Conservation (phyloP, 345 rosid genomes). For the Xanthoceras sorbifolium region DNA sequence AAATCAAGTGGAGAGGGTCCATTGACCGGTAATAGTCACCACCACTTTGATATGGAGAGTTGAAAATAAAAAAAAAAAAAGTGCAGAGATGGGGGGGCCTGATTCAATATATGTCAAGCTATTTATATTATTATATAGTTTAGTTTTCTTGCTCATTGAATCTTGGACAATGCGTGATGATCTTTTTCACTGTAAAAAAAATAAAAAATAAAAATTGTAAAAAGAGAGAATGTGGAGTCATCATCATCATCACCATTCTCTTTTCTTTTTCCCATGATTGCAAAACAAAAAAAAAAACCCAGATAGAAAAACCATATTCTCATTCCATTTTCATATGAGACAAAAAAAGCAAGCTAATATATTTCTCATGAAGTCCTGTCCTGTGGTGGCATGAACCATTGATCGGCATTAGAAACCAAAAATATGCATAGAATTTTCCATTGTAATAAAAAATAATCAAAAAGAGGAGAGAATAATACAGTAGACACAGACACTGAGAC, state of each 20-base stretch:
- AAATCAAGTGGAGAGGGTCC: conserved; percentile 14
- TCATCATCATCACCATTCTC: background rate
- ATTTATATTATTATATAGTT: background rate
- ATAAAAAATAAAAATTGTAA: too few species aligned
- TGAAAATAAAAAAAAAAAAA: background rate
- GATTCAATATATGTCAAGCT: background rate
- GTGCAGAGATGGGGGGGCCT: background rate
- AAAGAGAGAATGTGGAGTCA: background rate
- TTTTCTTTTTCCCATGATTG: background rate
- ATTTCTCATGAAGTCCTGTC: too few species aligned
- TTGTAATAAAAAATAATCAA: too few species aligned
- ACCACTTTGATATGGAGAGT: background rate
- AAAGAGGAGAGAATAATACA: too few species aligned
- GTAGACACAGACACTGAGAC: background rate
- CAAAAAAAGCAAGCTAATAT: background rate
- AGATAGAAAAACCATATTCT: background rate
- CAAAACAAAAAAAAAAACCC: background rate
- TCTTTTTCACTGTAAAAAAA: background rate
- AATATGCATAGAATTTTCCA: conserved; percentile 8
- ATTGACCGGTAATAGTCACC: conserved; percentile 5
- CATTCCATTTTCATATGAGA: background rate
- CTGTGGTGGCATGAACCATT: too few species aligned
- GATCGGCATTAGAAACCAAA: background rate
- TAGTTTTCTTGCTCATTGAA: conserved; percentile 28
- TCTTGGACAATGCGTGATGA: conserved; percentile 18